Percentiles rank a stretch among this genome's conserved stretches.
These are phyloP conservation scores for Aspergillus ostianus DNA, from an alignment of 495 filamentous ascomycete species.

Conservation along the genomic window DNA sequence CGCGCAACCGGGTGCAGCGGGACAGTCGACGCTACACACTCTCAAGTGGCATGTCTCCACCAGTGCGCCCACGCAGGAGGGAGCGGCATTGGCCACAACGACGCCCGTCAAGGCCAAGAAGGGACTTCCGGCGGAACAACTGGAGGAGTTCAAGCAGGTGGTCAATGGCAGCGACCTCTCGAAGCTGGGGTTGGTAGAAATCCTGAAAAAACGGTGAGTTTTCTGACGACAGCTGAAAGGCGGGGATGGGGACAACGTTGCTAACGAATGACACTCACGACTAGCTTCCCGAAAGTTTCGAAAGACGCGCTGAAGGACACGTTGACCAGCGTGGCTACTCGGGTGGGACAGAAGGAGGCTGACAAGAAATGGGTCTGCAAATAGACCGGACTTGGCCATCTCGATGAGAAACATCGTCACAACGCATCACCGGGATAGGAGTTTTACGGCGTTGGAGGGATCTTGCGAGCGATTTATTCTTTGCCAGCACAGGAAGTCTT, in stretches of 20 bases:
- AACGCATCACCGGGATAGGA: not conserved
- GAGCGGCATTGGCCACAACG: constrained; percentile 12
- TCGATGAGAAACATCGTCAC: not conserved
- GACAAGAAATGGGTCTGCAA: constrained; percentile 64
- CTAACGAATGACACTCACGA: constrained; percentile 9
- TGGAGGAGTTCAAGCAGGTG: constrained; percentile 69
- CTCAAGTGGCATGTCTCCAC: constrained; percentile 21
- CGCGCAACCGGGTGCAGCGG: constrained; percentile 13
- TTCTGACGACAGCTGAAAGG: constrained; percentile 5
- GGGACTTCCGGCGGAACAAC: constrained; percentile 54
- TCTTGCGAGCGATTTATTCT: too few species aligned
- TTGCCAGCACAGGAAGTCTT: too few species aligned
- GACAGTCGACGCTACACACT: constrained; percentile 24
- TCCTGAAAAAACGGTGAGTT: constrained; percentile 63
- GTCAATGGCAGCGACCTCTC: constrained; percentile 69
- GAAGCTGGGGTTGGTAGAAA: constrained; percentile 73
- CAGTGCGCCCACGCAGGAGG: constrained; percentile 9
- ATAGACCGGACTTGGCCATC: constrained; percentile 8
- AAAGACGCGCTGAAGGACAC: constrained; percentile 73
- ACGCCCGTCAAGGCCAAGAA: constrained; percentile 31
- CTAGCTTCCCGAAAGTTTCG: constrained; percentile 66
- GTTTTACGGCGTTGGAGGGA: not conserved
- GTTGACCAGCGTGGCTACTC: constrained; percentile 64
- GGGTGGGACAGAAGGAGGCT: constrained; percentile 59
- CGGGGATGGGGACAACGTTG: not conserved